Percentiles rank a stretch among this genome's conserved stretches.
These are phyloP conservation scores for Diutina rugosa DNA, from an alignment of 1,139 yeast genomes.

Conservation along the genomic window DNA sequence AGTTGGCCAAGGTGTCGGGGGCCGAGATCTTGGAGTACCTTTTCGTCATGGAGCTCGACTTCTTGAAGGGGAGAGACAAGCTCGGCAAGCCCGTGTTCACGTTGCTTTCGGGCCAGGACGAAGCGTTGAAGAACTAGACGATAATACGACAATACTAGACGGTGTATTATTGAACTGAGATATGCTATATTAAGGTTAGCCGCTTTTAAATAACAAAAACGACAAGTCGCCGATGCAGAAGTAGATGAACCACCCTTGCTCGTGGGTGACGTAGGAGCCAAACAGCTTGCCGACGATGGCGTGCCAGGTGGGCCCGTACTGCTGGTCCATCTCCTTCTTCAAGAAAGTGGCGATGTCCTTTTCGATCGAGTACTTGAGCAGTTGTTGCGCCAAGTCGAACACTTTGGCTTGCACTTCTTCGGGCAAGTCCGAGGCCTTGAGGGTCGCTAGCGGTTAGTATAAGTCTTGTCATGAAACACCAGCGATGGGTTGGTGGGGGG, in stretches of 20 bases:
- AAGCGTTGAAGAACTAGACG: not conserved
- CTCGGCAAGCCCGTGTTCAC: conserved; percentile 81
- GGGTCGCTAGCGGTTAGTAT: conserved; percentile 8
- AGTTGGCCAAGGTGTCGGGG: conserved; percentile 50
- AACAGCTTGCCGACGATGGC: conserved; percentile 88
- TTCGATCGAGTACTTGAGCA: conserved; percentile 33
- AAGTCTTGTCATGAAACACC: not conserved
- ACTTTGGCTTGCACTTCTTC: conserved; percentile 49
- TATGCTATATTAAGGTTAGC: not conserved
- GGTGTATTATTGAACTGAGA: not conserved
- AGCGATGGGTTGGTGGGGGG: not conserved
- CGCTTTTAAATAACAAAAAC: conserved; percentile 67
- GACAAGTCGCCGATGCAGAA: conserved; percentile 77
- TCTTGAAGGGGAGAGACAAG: conserved; percentile 86
- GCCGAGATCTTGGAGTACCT: conserved; percentile 69
- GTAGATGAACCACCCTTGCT: conserved; percentile 70
- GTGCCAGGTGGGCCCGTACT: conserved; percentile 85
- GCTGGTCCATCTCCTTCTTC: conserved; percentile 54
- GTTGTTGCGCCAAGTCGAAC: conserved; percentile 44
- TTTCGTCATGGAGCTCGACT: conserved; percentile 88
- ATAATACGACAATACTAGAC: not conserved
- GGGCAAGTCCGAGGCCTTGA: conserved; percentile 36
- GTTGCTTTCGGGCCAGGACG: conserved; percentile 66
- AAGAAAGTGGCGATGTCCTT: conserved; percentile 72
- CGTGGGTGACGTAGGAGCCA: conserved; percentile 91